These are phyloP conservation scores for Dendrocalamus latiflorus DNA, from an alignment of 202 grass and related monocot species.

Conservation along the genomic window DNA sequence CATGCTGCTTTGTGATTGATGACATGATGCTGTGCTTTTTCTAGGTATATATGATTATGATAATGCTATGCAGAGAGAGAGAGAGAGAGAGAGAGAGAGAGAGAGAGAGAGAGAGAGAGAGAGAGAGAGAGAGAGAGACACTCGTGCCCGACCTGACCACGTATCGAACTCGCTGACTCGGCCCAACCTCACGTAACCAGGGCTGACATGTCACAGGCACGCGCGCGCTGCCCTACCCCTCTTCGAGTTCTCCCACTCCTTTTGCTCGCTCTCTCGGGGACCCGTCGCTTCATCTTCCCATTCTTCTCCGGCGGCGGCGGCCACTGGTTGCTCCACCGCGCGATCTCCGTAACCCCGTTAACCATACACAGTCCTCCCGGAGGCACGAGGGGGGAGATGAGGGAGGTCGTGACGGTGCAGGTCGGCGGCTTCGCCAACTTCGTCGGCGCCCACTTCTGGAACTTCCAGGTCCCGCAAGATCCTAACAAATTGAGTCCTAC, in stretches of 20 bases:
- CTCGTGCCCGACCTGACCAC: neutral
- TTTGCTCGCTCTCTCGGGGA: neutral
- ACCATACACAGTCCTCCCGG: neutral
- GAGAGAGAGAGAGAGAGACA: no score
- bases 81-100: no score
- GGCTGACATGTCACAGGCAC: neutral
- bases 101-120: no score
- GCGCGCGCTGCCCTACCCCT: neutral
- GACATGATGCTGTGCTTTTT: no score
- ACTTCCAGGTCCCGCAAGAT: conserved; percentile 51
- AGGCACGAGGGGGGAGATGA: conserved; percentile 14
- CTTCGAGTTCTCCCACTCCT: neutral
- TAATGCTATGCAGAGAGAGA: no score
- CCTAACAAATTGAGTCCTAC: neutral
- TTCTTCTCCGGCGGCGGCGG: neutral
- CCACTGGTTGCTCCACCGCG: neutral
- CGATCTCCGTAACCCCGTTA: neutral
- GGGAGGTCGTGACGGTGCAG: conserved; percentile 76
- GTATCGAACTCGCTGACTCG: neutral
- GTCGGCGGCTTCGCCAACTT: conserved; percentile 80
- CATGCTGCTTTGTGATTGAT: no score
- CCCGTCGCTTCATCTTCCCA: neutral
- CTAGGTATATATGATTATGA: no score
- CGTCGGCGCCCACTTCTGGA: conserved; percentile 72
- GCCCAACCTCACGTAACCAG: neutral